Evolutionary conservation across 2,329 filamentous ascomycete genomes (phyloP).

Genomic region (Plectosphaerella plurivora): DNA sequence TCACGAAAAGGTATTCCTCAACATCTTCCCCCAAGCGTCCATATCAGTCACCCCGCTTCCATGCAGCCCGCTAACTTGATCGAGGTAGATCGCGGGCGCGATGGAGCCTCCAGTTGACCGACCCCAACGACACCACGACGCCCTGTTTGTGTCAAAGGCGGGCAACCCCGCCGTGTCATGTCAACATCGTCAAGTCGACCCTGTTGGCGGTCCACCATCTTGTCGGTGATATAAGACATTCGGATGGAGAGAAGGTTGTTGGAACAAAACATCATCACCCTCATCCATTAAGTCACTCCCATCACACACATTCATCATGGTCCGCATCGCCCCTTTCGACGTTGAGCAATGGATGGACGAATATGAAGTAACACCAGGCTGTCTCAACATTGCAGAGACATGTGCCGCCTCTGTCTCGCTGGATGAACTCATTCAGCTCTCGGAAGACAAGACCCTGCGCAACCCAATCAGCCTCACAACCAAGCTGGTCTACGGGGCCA

Average conservation of each 20-base stretch:
- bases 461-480: conserved; percentile 42
- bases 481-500: conserved; percentile 68
- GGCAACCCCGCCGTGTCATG: too few species aligned
- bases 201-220: too few species aligned
- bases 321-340: conserved; percentile 41
- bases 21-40: too few species aligned
- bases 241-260: neutral
- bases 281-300: neutral
- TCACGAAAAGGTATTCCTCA: too few species aligned
- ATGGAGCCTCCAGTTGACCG: too few species aligned
- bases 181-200: too few species aligned
- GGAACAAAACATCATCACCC: neutral
- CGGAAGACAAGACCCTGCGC: conserved; percentile 42
- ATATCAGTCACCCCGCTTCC: too few species aligned
- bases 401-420: conserved; percentile 73
- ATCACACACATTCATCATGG: conserved; percentile 19
- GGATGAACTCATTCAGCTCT: conserved; percentile 58
- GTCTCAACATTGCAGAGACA: conserved; percentile 73
- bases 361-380: conserved; percentile 50
- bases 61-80: too few species aligned
- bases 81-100: too few species aligned
- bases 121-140: too few species aligned
- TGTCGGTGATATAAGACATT: neutral
- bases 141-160: too few species aligned
- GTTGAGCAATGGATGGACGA: conserved; percentile 71